Conservation (phyloP, 805 yeast species). For the Saccharomycopsis capsularis region DNA sequence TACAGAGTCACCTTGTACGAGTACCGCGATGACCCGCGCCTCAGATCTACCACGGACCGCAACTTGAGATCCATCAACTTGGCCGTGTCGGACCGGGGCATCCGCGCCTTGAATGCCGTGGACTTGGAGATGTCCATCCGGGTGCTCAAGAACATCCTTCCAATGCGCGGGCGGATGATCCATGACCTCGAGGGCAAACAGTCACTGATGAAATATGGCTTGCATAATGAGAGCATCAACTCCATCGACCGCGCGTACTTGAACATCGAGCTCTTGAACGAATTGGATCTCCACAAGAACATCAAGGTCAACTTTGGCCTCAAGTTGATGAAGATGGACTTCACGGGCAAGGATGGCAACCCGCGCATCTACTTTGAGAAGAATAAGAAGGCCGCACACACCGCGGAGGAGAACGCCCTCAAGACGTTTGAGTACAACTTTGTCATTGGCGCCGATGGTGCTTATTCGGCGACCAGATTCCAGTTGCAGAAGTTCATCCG, state of each 20-base stretch:
- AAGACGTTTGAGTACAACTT: conserved; percentile 39
- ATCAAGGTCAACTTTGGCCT: conserved; percentile 47
- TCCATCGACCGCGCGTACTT: conserved; percentile 73
- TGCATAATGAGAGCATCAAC: conserved; percentile 65
- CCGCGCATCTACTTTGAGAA: conserved; percentile 24
- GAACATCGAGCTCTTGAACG: conserved; percentile 59
- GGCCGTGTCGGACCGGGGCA: conserved; percentile 84
- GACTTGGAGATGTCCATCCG: conserved; percentile 51
- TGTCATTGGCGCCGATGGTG: conserved; percentile 81
- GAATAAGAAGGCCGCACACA: conserved; percentile 12
- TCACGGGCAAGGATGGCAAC: conserved; percentile 24
- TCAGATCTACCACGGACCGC: conserved; percentile 28
- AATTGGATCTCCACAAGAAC: conserved; percentile 42
- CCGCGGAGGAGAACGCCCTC: conserved; percentile 23
- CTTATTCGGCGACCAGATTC: conserved; percentile 65
- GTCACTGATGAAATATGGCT: conserved; percentile 68
- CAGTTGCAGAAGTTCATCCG: conserved; percentile 60
- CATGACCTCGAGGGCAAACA: conserved; percentile 61
- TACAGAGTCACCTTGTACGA: conserved; percentile 69
- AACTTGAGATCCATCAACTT: conserved; percentile 69
- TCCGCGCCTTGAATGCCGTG: conserved; percentile 56
- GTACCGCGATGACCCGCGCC: conserved; percentile 60
- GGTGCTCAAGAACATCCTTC: conserved; percentile 57
- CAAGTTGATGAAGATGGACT: conserved; percentile 43
- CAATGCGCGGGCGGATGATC: conserved; percentile 88